Percentiles rank a stretch among this genome's conserved stretches.
phyloP scores from a whole-genome alignment of 345 rosid genomes.

The Pugionium dolabratum region DNA sequence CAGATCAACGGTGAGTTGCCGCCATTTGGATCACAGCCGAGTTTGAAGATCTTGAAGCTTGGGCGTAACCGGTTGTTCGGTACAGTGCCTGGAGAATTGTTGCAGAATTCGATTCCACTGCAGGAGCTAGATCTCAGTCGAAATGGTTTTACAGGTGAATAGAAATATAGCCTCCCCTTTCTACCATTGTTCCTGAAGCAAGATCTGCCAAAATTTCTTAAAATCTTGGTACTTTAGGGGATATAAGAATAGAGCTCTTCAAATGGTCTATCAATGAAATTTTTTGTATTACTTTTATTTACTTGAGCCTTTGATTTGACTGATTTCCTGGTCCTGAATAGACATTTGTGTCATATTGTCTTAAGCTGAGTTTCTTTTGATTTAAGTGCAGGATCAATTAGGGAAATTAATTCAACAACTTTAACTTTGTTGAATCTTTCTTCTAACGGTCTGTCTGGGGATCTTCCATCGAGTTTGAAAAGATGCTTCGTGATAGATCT shows the following conservation, averaged over 20 bases:
- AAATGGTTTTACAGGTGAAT: constrained; percentile 83
- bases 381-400: constrained; percentile 61
- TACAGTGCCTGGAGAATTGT: constrained; percentile 57
- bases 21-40: constrained; percentile 55
- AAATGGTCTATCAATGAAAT: too few relatives aligned
- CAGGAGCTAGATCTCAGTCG: constrained; percentile 82
- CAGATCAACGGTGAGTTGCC: constrained; percentile 68
- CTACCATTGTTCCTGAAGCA: neutral
- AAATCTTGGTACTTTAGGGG: too few relatives aligned
- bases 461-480: constrained; percentile 54
- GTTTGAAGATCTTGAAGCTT: constrained; percentile 57
- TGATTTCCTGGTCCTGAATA: constrained; percentile 5
- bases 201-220: neutral
- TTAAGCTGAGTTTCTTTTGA: constrained; percentile 22
- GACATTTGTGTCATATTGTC: constrained; percentile 16
- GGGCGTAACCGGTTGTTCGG: constrained; percentile 70
- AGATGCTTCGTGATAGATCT: constrained; percentile 60
- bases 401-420: constrained; percentile 58
- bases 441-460: constrained; percentile 64
- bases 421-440: constrained; percentile 75
- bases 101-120: constrained; percentile 55
- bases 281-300: too few relatives aligned
- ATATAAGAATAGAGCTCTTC: too few relatives aligned
- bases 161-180: neutral
- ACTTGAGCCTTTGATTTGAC: constrained; percentile 26